These are phyloP conservation scores for Angomonas desouzai DNA, from an alignment of 208 protist species.

Conservation along the genomic window DNA sequence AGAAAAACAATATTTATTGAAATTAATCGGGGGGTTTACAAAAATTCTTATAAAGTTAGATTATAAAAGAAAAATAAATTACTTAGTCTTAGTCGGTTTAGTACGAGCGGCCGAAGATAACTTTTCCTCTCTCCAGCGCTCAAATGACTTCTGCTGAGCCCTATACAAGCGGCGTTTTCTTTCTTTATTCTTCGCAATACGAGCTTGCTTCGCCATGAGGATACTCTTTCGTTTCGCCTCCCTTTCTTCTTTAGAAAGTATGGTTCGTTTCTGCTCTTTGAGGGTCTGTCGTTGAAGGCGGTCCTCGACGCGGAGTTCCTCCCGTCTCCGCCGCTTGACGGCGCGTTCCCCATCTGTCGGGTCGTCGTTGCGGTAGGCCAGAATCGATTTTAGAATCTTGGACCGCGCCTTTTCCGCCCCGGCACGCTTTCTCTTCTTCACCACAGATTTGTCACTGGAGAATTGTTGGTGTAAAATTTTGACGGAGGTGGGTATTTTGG, in stretches of 20 bases:
- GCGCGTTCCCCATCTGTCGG: constrained; percentile 67
- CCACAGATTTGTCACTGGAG: constrained; percentile 34
- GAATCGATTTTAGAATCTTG: constrained; percentile 63
- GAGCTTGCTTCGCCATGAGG: constrained; percentile 80
- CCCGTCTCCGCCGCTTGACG: constrained; percentile 55
- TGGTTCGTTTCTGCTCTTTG: constrained; percentile 27
- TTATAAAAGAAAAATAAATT: constrained; percentile 13
- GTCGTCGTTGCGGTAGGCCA: constrained; percentile 79
- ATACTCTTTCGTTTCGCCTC: constrained; percentile 78
- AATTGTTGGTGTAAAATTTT: constrained; percentile 81
- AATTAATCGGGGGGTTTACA: no score
- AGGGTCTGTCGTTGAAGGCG: constrained; percentile 72
- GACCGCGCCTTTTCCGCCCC: constrained; percentile 29
- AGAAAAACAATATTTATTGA: no score
- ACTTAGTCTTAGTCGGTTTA: background rate
- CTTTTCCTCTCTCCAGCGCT: constrained; percentile 78
- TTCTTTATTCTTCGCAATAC: constrained; percentile 84
- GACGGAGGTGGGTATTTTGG: constrained; percentile 69
- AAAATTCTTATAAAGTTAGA: no score
- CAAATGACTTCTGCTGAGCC: constrained; percentile 63
- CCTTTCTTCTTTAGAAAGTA: constrained; percentile 79
- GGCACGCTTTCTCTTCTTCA: constrained; percentile 42
- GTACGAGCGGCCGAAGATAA: constrained; percentile 29
- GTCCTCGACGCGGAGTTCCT: constrained; percentile 77
- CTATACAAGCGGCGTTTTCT: constrained; percentile 76